Evolutionary conservation across 495 filamentous ascomycete genomes (phyloP), one percentile per base, ranked within the genome.

Genomic region (Hamigera avellanea): DNA sequence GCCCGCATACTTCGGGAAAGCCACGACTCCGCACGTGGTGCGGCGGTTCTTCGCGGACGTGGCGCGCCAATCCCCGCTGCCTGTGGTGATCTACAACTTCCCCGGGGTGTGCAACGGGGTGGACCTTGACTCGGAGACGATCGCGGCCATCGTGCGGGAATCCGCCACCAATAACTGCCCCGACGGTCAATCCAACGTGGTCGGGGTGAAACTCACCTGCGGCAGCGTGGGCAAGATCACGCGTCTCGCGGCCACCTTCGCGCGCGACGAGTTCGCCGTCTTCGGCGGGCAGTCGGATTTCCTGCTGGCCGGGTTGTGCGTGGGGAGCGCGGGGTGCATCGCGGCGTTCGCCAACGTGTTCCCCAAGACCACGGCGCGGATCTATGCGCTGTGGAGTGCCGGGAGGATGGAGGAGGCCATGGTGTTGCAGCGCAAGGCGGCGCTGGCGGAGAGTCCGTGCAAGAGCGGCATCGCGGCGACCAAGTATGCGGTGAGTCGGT

Each of bases 241-340:
- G 13, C 60, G 73, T 6, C 50, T 77, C 0, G 55, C 76, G 4
- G 73, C 67, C 28, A 64, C 66, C 12, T 71, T 83, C 39, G 50
- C 62, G 0, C 44, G 61, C 0, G 59, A 67, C 3, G 58, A 66
- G 8, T 84, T 86, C 49, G 70, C 72, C 1, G 68, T 77, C 3
- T 83, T 74, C 53, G 78, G 77, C 6, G 81, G 81, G 0, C 76
- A 83, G 51, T 73, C 75, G 2, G 80, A 83, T 45, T 84, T 83
- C 49, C 53, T 86, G 26, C 53, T 83, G 21, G 78, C 72, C 0
- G 79, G 77, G 2, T 18, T 62, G 19, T 44, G 45, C 2, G 73
- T 72, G 1, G 78, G 78, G 2, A 70, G 66, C 3, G 66, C 73
- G 3, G 80, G 80, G 4, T 78, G 73, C 41, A 78, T 82, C 42